These are phyloP conservation scores for Penicillium paneum DNA, from an alignment of 2,329 filamentous ascomycete genomes.

Conservation along the genomic window DNA sequence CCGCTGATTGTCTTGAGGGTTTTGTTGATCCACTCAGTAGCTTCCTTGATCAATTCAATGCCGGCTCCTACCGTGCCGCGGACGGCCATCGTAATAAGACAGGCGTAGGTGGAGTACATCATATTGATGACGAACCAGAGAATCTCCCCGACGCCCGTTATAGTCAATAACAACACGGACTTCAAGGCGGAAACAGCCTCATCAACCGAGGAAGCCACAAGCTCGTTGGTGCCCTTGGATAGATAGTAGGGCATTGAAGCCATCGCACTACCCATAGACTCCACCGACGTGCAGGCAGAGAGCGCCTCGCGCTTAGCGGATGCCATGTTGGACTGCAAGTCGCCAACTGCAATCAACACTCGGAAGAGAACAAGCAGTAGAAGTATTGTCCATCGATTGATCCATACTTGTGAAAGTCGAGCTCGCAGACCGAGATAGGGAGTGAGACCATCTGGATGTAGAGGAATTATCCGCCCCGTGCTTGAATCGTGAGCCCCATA, in stretches of 20 bases:
- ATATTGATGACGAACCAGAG: slow-evolving; percentile 91
- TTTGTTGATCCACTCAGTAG: slow-evolving; percentile 59
- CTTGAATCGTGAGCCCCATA: slow-evolving; percentile 47
- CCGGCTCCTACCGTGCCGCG: slow-evolving; percentile 73
- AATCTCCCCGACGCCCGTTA: slow-evolving; percentile 81
- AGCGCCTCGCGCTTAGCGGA: slow-evolving; percentile 78
- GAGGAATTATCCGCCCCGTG: slow-evolving; percentile 54
- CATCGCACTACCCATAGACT: slow-evolving; percentile 90
- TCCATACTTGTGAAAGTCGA: slow-evolving; percentile 91
- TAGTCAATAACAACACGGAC: slow-evolving; percentile 69
- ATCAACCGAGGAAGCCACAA: slow-evolving; percentile 77
- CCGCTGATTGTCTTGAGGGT: slow-evolving; percentile 46
- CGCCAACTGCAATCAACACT: slow-evolving; percentile 70
- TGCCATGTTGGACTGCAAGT: slow-evolving; percentile 69
- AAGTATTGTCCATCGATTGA: slow-evolving; percentile 95
- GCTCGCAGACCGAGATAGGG: slow-evolving; percentile 89
- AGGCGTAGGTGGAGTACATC: slow-evolving; percentile 84
- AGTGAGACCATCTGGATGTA: slow-evolving; percentile 68
- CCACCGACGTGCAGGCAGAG: slow-evolving; percentile 84
- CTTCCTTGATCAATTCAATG: slow-evolving; percentile 58
- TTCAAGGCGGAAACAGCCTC: slow-evolving; percentile 77
- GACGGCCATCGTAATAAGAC: slow-evolving; percentile 79
- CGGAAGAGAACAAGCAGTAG: slow-evolving; percentile 80
- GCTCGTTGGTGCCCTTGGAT: slow-evolving; percentile 78
- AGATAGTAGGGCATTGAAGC: slow-evolving; percentile 98